phyloP scores from a whole-genome alignment of 1,284 basidiomycete genomes.

The Pseudozyma flocculosa region DNA sequence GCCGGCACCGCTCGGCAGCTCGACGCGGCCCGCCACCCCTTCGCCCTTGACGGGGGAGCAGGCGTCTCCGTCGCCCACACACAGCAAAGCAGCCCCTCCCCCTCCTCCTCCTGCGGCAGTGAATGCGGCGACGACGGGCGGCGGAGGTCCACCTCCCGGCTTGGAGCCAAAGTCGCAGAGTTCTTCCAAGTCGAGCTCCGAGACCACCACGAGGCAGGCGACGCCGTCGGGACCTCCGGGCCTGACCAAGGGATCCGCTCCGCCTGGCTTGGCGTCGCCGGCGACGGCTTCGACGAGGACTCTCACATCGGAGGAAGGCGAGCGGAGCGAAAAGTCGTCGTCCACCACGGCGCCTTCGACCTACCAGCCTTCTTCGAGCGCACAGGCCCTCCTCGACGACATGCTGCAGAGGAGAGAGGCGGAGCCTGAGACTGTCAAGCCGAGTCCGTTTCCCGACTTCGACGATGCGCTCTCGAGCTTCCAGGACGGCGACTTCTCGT shows the following conservation, averaged over 20 bases:
- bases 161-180: too few relatives aligned
- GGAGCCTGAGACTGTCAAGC: slow-evolving; percentile 66
- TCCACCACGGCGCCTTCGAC: slow-evolving; percentile 61
- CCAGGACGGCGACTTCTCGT: slow-evolving; percentile 52
- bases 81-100: slow-evolving; percentile 6
- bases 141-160: too few relatives aligned
- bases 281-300: slow-evolving; percentile 47
- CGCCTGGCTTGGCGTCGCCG: slow-evolving; percentile 31
- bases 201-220: not conserved
- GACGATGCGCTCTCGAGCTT: slow-evolving; percentile 50
- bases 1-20: slow-evolving; percentile 11
- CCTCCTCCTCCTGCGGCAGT: too few relatives aligned
- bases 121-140: too few relatives aligned
- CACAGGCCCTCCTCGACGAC: slow-evolving; percentile 79
- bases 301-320: too few relatives aligned
- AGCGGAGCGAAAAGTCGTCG: not conserved
- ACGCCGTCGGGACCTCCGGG: not conserved
- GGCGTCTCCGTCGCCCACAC: slow-evolving; percentile 6
- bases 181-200: too few relatives aligned
- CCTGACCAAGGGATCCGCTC: not conserved
- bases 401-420: slow-evolving; percentile 74
- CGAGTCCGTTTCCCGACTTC: slow-evolving; percentile 51
- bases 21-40: too few relatives aligned
- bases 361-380: slow-evolving; percentile 82
- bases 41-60: too few relatives aligned